Evolutionary conservation across 1,139 yeast species (phyloP).

Genomic region (Candida glucosophila): DNA sequence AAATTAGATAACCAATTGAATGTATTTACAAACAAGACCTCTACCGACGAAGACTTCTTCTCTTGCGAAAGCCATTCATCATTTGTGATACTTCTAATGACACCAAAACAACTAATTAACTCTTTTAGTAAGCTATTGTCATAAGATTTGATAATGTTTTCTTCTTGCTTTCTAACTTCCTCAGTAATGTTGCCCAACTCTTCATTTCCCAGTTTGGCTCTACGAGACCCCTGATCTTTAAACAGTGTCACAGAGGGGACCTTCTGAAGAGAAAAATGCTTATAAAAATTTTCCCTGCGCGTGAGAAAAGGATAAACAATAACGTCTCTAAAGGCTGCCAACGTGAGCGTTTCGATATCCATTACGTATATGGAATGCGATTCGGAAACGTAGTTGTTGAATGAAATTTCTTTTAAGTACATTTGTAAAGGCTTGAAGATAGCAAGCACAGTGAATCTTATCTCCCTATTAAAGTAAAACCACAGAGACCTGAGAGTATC

Average conservation of each 20-base stretch:
- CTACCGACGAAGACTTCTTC: no score
- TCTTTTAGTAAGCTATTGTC: constrained; percentile 6
- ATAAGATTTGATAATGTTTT: no score
- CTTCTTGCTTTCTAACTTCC: no score
- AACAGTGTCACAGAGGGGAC: no score
- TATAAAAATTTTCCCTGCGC: constrained; percentile 9
- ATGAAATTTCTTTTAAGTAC: constrained; percentile 11
- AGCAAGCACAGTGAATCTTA: constrained; percentile 20
- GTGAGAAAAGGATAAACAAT: constrained; percentile 22
- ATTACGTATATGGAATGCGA: constrained; percentile 9
- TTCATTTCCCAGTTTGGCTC: no score
- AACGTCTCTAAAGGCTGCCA: constrained; percentile 24
- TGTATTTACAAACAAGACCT: no score
- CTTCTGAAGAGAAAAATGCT: no score
- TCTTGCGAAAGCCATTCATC: no score
- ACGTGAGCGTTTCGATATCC: constrained; percentile 21
- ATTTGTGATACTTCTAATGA: constrained; percentile 11
- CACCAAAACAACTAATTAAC: constrained; percentile 17
- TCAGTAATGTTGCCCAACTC: no score
- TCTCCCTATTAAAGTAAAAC: constrained; percentile 24
- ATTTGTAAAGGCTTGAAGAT: constrained; percentile 24
- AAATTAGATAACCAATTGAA: no score
- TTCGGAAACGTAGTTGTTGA: constrained; percentile 5
- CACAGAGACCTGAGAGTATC: constrained; percentile 14
- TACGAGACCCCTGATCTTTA: no score